phyloP scores from a whole-genome alignment of 768 basidiomycete species.

The Pholiota conissans region DNA sequence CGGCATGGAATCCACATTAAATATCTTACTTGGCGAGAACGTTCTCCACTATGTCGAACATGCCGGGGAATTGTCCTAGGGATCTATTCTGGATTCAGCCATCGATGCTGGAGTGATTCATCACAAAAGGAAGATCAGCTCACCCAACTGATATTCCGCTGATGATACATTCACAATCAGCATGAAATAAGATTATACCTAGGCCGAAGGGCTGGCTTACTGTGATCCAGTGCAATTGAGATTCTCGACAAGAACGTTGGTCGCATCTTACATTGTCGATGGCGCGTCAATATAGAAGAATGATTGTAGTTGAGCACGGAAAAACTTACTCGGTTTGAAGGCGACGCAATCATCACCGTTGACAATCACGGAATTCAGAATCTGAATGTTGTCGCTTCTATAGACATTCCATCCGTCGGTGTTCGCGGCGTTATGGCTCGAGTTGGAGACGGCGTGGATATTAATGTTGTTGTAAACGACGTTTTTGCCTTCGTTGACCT shows the following conservation, averaged over 20 bases:
- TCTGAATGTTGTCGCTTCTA: constrained; percentile 49
- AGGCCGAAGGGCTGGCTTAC: constrained; percentile 28
- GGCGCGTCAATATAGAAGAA: constrained; percentile 18
- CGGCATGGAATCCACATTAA: not conserved
- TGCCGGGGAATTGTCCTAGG: constrained; percentile 52
- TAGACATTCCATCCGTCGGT: constrained; percentile 70
- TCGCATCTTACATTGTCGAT: constrained; percentile 31
- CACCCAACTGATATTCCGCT: constrained; percentile 58
- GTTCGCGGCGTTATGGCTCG: constrained; percentile 41
- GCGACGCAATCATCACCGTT: constrained; percentile 64
- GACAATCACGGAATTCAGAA: constrained; percentile 49
- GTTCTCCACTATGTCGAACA: constrained; percentile 63
- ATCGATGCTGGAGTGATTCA: not conserved
- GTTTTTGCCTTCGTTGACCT: constrained; percentile 50
- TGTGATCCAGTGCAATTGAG: constrained; percentile 61
- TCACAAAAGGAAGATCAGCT: not conserved
- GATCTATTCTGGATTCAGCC: constrained; percentile 36
- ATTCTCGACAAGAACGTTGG: constrained; percentile 56
- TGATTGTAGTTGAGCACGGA: too few species aligned
- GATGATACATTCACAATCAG: not conserved
- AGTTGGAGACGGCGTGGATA: constrained; percentile 46
- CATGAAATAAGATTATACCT: not conserved
- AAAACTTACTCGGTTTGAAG: constrained; percentile 54
- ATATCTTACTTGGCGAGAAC: constrained; percentile 44
- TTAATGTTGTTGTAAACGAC: constrained; percentile 47